Evolutionary conservation across 2,329 filamentous ascomycete species (phyloP).

Genomic region (Arachnomyces sp.): DNA sequence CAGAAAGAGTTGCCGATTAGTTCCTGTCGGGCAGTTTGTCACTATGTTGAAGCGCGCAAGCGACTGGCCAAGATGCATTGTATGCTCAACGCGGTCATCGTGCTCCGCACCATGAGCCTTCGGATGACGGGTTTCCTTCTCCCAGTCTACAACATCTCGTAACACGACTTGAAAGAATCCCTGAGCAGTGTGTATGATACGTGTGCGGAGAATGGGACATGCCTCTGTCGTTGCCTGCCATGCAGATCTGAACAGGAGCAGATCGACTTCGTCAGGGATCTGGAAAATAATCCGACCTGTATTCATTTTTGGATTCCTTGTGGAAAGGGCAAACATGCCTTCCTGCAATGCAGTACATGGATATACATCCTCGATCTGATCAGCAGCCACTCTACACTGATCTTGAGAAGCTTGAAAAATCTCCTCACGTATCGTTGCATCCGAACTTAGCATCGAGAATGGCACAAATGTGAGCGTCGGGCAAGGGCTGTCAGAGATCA

Average conservation of each 20-base stretch:
- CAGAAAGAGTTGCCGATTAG: slow-evolving; percentile 23
- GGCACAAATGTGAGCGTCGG: too few relatives aligned
- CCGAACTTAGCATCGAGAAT: too few relatives aligned
- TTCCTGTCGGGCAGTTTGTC: slow-evolving; percentile 2
- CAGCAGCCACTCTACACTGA: slow-evolving; percentile 3
- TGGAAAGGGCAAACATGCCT: slow-evolving; percentile 31
- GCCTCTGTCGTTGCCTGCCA: slow-evolving; percentile 30
- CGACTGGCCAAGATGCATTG: slow-evolving; percentile 16
- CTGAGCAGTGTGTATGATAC: slow-evolving; percentile 19
- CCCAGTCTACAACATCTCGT: slow-evolving; percentile 13
- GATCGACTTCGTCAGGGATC: slow-evolving; percentile 22
- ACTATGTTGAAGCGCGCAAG: slow-evolving; percentile 17
- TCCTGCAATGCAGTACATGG: slow-evolving; percentile 35
- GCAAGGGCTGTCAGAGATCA: too few relatives aligned
- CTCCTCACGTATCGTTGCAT: too few relatives aligned
- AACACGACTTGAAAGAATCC: slow-evolving; percentile 23
- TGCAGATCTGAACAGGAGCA: slow-evolving; percentile 29
- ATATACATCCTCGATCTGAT: slow-evolving; percentile 28
- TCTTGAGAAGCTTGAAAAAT: too few relatives aligned
- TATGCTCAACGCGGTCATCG: slow-evolving; percentile 11
- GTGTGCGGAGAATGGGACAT: slow-evolving; percentile 32
- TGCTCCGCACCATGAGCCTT: slow-evolving; percentile 10
- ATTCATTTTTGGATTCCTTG: slow-evolving; percentile 29
- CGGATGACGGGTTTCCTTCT: slow-evolving; percentile 5
- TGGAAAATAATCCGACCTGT: slow-evolving; percentile 30